phyloP scores from a whole-genome alignment of 2,329 filamentous ascomycete genomes.

The Rhexocercosporidium sp. region DNA sequence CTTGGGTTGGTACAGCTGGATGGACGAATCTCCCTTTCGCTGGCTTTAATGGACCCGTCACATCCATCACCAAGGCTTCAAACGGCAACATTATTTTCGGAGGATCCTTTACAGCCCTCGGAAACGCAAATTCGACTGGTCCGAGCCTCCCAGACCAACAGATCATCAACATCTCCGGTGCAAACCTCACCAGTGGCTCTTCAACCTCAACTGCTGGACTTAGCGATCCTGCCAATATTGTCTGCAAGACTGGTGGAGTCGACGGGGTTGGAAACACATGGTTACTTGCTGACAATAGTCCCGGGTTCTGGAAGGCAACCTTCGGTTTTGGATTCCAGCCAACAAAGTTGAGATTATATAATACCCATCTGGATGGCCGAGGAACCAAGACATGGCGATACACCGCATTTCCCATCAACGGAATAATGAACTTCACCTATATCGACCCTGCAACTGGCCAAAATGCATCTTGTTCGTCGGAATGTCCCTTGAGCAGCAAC shows the following conservation, averaged over 20 bases:
- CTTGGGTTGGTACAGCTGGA: conserved; percentile 71
- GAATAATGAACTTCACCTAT: conserved; percentile 96
- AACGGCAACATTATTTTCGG: conserved; percentile 92
- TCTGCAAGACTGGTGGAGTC: conserved; percentile 75
- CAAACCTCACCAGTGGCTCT: conserved; percentile 71
- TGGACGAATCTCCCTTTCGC: conserved; percentile 87
- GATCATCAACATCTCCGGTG: conserved; percentile 82
- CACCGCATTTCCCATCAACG: conserved; percentile 81
- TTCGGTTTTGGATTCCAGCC: conserved; percentile 87
- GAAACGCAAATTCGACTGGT: conserved; percentile 68
- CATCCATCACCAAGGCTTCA: conserved; percentile 78
- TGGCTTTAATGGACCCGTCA: conserved; percentile 92
- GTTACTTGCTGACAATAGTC: conserved; percentile 75
- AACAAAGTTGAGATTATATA: conserved; percentile 85
- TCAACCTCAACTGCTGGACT: conserved; percentile 68
- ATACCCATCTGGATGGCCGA: conserved; percentile 81
- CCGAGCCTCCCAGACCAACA: conserved; percentile 73
- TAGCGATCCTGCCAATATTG: conserved; percentile 77
- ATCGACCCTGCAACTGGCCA: conserved; percentile 74
- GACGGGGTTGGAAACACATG: conserved; percentile 80
- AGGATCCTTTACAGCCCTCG: conserved; percentile 85
- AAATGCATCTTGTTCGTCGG: conserved; percentile 75
- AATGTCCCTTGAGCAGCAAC: conserved; percentile 82
- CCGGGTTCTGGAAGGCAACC: conserved; percentile 82
- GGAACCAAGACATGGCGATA: conserved; percentile 90